These are phyloP conservation scores for Tagetes erecta DNA, from an alignment of 129 eudicot species.

Conservation along the genomic window DNA sequence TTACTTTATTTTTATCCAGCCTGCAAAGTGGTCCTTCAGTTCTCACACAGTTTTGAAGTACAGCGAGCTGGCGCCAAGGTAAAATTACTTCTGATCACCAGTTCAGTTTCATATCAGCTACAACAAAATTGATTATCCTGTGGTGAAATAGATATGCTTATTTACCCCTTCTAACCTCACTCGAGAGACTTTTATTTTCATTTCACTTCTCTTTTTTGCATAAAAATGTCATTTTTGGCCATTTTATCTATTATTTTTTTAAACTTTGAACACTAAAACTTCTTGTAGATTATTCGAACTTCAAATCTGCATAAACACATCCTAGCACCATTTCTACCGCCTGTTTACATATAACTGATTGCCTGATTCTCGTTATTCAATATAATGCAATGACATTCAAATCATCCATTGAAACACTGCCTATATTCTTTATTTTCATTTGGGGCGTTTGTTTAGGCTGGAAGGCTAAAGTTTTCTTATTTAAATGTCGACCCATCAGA, in stretches of 20 bases:
- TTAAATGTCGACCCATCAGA: too few species aligned
- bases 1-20: slow-evolving; percentile 41
- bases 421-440: too few species aligned
- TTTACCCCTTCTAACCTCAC: too few species aligned
- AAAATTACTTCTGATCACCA: neutral
- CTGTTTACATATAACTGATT: neutral
- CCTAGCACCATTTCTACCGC: neutral
- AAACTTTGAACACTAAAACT: neutral
- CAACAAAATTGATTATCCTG: neutral
- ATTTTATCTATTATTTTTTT: neutral
- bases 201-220: too few species aligned
- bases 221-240: neutral
- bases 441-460: too few species aligned
- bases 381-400: neutral
- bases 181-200: too few species aligned
- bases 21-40: slow-evolving; percentile 80
- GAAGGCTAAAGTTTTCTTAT: too few species aligned
- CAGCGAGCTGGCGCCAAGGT: slow-evolving; percentile 91
- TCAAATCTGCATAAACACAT: neutral
- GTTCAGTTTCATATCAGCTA: too few species aligned
- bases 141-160: too few species aligned
- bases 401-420: neutral
- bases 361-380: neutral
- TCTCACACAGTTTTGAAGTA: slow-evolving; percentile 74
- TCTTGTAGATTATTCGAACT: neutral